Conservation (phyloP, 1,284 basidiomycete species). For the Cryptococcus sp. region DNA sequence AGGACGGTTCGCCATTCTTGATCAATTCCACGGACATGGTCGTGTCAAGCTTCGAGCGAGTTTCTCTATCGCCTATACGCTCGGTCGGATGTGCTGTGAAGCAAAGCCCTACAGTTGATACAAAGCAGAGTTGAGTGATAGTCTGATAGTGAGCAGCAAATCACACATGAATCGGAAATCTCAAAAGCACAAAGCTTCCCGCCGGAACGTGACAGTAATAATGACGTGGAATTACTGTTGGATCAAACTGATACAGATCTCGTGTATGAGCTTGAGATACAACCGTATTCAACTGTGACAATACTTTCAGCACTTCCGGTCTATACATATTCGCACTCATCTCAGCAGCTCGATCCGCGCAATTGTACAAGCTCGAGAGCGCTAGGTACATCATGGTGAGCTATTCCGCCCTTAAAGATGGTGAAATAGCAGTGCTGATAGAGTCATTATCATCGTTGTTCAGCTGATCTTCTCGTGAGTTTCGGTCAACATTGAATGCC, state of each 20-base stretch:
- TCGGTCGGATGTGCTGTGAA: neutral
- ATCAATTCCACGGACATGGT: neutral
- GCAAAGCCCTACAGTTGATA: no score
- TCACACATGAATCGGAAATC: no score
- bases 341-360: neutral
- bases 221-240: no score
- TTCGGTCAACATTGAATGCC: neutral
- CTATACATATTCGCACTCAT: neutral
- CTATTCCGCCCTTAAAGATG: neutral
- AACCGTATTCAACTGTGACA: no score
- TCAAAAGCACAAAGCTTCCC: no score
- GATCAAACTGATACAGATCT: no score
- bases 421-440: no score
- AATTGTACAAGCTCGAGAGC: neutral
- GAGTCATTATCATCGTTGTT: no score
- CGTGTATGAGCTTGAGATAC: no score
- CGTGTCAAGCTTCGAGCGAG: constrained; percentile 2
- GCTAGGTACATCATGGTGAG: constrained; percentile 14
- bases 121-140: neutral
- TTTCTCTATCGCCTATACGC: neutral
- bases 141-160: no score
- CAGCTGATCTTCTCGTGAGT: constrained; percentile 50
- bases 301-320: no score
- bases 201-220: no score
- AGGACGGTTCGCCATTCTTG: constrained; percentile 16